A percentile compares a stretch with the other conserved stretches of the same genome.
Evolutionary conservation across 1,284 basidiomycete genomes (phyloP).

Genomic region (Ganoderma leucocontextum): DNA sequence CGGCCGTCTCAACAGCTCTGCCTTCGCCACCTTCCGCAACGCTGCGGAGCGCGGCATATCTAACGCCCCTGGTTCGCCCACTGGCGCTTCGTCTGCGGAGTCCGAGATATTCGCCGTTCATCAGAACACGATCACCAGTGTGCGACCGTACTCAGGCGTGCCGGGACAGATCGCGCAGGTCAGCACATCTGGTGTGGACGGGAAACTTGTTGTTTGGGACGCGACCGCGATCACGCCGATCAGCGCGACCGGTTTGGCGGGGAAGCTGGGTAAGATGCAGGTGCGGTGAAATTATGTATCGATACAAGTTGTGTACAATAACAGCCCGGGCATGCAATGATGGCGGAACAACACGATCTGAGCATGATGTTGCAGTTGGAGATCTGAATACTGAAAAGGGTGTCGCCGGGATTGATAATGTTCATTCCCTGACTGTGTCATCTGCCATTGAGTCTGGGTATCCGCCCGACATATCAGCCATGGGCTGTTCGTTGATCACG

Average conservation of each 20-base stretch:
- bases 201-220: constrained; percentile 92
- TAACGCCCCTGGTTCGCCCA: constrained; percentile 49
- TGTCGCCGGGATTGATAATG: background rate
- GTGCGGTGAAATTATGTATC: constrained; percentile 45
- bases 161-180: constrained; percentile 75
- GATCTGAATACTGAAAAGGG: background rate
- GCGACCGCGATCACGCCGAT: constrained; percentile 60
- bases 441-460: constrained; percentile 46
- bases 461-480: constrained; percentile 51
- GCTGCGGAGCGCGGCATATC: constrained; percentile 90
- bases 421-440: constrained; percentile 39
- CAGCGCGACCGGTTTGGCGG: constrained; percentile 36
- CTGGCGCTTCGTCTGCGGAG: constrained; percentile 53
- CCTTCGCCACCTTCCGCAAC: constrained; percentile 94
- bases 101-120: constrained; percentile 90
- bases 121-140: constrained; percentile 98
- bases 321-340: constrained; percentile 4
- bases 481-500: constrained; percentile 87
- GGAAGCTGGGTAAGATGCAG: constrained; percentile 57
- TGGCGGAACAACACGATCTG: constrained; percentile 4
- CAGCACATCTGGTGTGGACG: constrained; percentile 95
- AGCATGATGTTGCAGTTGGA: background rate
- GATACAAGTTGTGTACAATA: constrained; percentile 29
- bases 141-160: constrained; percentile 78
- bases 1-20: constrained; percentile 92